A percentile compares a stretch with the other conserved stretches of the same genome.
phyloP scores from a whole-genome alignment of 1,284 basidiomycete species.

The Chiua sp. region DNA sequence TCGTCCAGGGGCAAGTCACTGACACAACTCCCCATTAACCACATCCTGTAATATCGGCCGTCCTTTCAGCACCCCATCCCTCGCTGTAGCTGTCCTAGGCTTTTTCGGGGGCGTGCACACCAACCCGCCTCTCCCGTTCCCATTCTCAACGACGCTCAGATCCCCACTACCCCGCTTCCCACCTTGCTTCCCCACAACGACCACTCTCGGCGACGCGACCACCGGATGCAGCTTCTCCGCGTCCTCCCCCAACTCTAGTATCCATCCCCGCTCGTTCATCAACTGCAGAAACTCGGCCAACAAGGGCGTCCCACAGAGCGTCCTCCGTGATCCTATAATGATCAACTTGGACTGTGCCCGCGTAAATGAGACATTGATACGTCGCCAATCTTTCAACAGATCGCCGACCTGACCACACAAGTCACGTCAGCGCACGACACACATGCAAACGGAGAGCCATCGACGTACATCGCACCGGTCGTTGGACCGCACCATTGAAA shows the following conservation, averaged over 20 bases:
- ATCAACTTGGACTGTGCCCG: slow-evolving; percentile 90
- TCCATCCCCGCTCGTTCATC: slow-evolving; percentile 76
- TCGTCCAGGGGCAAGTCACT: neutral
- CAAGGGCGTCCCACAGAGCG: slow-evolving; percentile 66
- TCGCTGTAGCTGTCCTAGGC: slow-evolving; percentile 39
- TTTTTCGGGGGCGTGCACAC: slow-evolving; percentile 36
- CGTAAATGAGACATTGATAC: slow-evolving; percentile 97
- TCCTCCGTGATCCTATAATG: slow-evolving; percentile 85
- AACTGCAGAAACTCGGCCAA: slow-evolving; percentile 76
- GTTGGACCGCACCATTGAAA: slow-evolving; percentile 93
- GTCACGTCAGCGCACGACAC: neutral
- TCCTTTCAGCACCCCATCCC: slow-evolving; percentile 54
- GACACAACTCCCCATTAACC: slow-evolving; percentile 43
- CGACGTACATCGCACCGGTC: slow-evolving; percentile 66
- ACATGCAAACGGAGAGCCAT: neutral
- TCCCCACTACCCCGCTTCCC: slow-evolving; percentile 20
- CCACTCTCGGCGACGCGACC: slow-evolving; percentile 19
- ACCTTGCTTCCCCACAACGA: slow-evolving; percentile 10
- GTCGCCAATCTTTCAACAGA: slow-evolving; percentile 91
- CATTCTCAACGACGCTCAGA: neutral
- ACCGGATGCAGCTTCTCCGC: slow-evolving; percentile 60
- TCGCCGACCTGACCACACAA: slow-evolving; percentile 73
- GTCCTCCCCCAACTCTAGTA: slow-evolving; percentile 57
- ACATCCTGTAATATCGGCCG: slow-evolving; percentile 64
- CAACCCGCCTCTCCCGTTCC: neutral